Base-by-base conservation (phyloP, 2,329 filamentous ascomycete genomes). In the Niveomyces coronatus region DNA sequence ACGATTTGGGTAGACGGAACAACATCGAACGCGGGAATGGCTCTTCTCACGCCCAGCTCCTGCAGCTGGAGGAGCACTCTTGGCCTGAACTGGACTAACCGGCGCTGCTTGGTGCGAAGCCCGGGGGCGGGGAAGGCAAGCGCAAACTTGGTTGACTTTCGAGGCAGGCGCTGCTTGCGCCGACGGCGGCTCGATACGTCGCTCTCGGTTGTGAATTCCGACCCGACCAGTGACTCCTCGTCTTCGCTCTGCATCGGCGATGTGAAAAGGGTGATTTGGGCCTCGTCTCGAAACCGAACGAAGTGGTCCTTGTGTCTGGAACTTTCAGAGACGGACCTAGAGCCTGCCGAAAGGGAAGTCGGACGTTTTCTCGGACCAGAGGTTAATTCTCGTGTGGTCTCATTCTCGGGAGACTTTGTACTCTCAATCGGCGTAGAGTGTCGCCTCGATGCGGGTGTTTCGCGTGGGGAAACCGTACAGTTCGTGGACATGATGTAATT, bases 41-140 rank as follows among this genome's bases (percentile, higher is more conserved):
- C 79, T 17, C 82, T 72, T 13, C 65, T 65, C 44, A 75, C 69
- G 28, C 67, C 59, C n/a, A 85, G 55, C 41, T 74, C 69, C 51
- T 87, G 83, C 13, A 88, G 62, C 55, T 89, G 83, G 5, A 88
- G 67, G 5, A 86, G 61, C 14, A 86, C 61, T 37, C 75, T 75
- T 9, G 82, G 81, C 13, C 81, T 74, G 20, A 82, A 66, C 48
- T 80, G 74, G 11, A 82, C 66, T 24, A 85, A 64, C 44, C 80
- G 70, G 17, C 82, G 68, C 52, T 81, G 82, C 51, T 78, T 71
- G 51, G 67, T 63, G 46, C 70, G 61, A 44, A 74, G 53, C 49
- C 69, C 64, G 45, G 81, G 65, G 42, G 80, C 67, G 0, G 83
- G 81, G 45, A 82, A 79, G 30, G 80, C 82, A 28, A 87, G 66